Percentiles rank a stretch among this genome's conserved stretches.
Conservation (phyloP, 768 basidiomycete species). For the Podaxis sp. region DNA sequence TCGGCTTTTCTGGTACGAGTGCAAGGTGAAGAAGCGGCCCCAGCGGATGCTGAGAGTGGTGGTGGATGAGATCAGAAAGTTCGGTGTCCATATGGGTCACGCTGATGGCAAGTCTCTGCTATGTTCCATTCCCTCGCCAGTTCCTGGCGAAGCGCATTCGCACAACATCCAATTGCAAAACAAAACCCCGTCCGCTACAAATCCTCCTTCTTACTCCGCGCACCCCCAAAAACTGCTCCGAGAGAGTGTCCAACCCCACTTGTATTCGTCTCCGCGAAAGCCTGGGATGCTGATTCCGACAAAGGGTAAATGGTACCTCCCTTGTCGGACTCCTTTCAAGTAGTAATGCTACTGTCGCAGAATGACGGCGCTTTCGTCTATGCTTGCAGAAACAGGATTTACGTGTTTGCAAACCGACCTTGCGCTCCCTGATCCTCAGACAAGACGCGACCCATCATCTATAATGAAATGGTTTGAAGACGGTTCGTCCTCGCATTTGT, state of each 20-base stretch:
- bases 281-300: conserved; percentile 41
- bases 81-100: background rate
- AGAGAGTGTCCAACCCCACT: conserved; percentile 53
- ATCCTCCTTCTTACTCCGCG: conserved; percentile 30
- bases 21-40: conserved; percentile 8
- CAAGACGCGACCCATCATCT: background rate
- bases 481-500: conserved; percentile 6
- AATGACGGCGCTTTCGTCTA: conserved; percentile 33
- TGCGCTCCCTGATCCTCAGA: conserved; percentile 21
- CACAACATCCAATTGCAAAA: conserved; percentile 15
- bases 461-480: conserved; percentile 23
- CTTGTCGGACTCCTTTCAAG: background rate
- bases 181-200: conserved; percentile 24
- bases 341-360: conserved; percentile 23
- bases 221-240: conserved; percentile 39
- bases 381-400: conserved; percentile 49
- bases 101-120: conserved; percentile 2
- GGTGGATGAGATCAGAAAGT: conserved; percentile 6
- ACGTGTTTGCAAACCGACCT: conserved; percentile 48
- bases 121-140: conserved; percentile 15
- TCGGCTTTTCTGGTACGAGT: conserved; percentile 10
- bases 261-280: conserved; percentile 49
- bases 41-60: background rate
- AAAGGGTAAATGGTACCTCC: conserved; percentile 31
- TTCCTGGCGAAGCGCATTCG: background rate